Percentiles rank a stretch among this genome's conserved stretches.
These are phyloP conservation scores for Lactarius quietus DNA, from an alignment of 768 basidiomycete species.

Conservation along the genomic window DNA sequence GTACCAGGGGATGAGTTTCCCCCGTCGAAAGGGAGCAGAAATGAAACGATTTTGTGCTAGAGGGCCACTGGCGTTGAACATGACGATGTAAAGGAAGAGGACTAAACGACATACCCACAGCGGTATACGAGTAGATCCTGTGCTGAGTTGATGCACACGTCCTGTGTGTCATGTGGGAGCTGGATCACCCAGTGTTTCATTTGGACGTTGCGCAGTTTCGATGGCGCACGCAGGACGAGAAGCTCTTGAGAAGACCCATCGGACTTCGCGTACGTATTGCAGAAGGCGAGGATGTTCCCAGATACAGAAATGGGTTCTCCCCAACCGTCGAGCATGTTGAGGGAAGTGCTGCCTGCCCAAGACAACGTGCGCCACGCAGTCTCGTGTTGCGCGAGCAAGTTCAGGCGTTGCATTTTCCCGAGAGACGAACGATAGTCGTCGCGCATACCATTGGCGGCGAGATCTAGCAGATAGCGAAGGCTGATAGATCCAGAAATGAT, in stretches of 20 bases:
- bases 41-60: conserved; percentile 9
- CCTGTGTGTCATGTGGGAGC: neutral
- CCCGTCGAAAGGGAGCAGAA: conserved; percentile 3
- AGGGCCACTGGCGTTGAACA: neutral
- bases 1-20: neutral
- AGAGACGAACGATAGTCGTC: neutral
- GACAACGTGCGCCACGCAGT: conserved; percentile 6
- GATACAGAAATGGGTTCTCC: conserved; percentile 8
- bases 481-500: conserved; percentile 5
- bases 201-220: conserved; percentile 9
- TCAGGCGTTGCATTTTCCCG: conserved; percentile 8
- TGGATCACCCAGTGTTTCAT: conserved; percentile 1
- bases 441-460: conserved; percentile 14
- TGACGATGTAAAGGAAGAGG: too few species aligned
- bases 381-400: conserved; percentile 5
- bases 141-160: conserved; percentile 5
- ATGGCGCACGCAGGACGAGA: conserved; percentile 12
- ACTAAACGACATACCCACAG: neutral
- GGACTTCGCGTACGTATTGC: neutral
- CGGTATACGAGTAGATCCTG: conserved; percentile 9
- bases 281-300: conserved; percentile 4
- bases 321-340: conserved; percentile 3
- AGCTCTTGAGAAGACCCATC: neutral
- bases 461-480: conserved; percentile 9
- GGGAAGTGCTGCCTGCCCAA: neutral